A percentile compares a stretch with the other conserved stretches of the same genome.
phyloP scores from a whole-genome alignment of 139 green algal species.

The Chlorella sp. region DNA sequence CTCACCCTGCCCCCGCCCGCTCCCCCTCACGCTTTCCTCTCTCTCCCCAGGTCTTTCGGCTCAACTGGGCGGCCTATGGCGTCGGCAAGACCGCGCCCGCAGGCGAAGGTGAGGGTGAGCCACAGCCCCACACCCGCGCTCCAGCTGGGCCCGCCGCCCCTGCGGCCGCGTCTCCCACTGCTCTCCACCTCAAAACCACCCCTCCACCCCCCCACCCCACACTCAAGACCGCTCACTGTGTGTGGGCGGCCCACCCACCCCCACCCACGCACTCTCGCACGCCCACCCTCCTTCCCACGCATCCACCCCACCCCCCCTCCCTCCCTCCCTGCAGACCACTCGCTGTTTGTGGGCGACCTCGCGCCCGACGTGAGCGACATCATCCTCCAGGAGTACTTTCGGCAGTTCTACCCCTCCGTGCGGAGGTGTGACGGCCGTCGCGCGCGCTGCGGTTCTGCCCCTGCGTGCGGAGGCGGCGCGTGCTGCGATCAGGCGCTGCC shows the following conservation, averaged over 20 bases:
- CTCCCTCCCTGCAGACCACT: slow-evolving; percentile 61
- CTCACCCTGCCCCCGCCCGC: too few species aligned
- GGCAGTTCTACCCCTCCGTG: slow-evolving; percentile 81
- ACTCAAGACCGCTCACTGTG: too few species aligned
- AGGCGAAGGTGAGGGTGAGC: slow-evolving; percentile 28
- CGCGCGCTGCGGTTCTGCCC: too few species aligned
- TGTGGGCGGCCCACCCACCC: too few species aligned
- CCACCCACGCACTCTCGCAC: too few species aligned
- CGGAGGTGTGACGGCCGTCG: too few species aligned
- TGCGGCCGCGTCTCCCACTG: too few species aligned
- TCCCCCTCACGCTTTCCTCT: neutral
- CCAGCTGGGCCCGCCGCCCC: too few species aligned
- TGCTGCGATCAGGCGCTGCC: too few species aligned
- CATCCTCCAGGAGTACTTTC: slow-evolving; percentile 86
- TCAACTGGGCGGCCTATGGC: slow-evolving; percentile 86
- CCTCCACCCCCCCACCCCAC: too few species aligned
- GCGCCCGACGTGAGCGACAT: slow-evolving; percentile 90
- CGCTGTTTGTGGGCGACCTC: slow-evolving; percentile 94
- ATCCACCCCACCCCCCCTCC: neutral
- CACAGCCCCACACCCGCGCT: neutral
- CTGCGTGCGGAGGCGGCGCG: neutral
- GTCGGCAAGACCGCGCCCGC: slow-evolving; percentile 55
- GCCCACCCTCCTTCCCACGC: too few species aligned
- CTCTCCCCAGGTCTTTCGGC: slow-evolving; percentile 59
- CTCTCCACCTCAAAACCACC: too few species aligned